Evolutionary conservation across 2,329 filamentous ascomycete genomes (phyloP), one percentile per base, ranked within the genome.

Genomic region (Fusarium domesticum): DNA sequence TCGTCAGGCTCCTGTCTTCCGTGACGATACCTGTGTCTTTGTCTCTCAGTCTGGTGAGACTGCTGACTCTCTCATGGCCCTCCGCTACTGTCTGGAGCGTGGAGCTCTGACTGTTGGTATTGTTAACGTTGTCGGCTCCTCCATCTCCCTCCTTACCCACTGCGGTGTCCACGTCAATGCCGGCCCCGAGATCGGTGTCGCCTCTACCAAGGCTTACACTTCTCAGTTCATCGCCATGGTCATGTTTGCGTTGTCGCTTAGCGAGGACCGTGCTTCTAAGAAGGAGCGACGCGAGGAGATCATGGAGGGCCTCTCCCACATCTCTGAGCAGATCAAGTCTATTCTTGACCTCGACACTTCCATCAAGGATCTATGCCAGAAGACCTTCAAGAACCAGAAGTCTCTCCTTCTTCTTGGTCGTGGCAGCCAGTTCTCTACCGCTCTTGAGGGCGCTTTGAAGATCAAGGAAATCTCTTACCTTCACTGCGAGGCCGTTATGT

Each of bases 401-500:
- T 95, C 88, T 56, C 73, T 98, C 62, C 78, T 98, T 51, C 82
- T 98, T 42, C 81, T 98, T 50, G 93, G 93, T 50, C 88, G 93
- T 77, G 93, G 93, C 59, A 89, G 89, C 67, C 93, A 98, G 74
- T 96, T 91, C 77, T 91, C 92, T 48, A 98, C 93, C 61, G 93
- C 93, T 44, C 83, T 98, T 17, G 93, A 98, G 77, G 93, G 89
- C 72, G 93, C 93, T 38, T 79, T 98, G 59, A 98, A 98, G 80
- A 98, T 98, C 73, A 98, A 98, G 82, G 93, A 98, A 75, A 98
- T 98, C 63, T 97, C 92, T 15, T 98, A 98, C 73, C 87, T 98
- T 48, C 93, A 98, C 73, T 98, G 93, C 72, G 93, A 98, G 76
- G 93, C 93, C 61, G 93, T 98, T 77, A 98, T 98, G 93, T 97